These are phyloP conservation scores for Hordeum pubiflorum DNA, from an alignment of 202 grass and related monocot genomes.

Conservation along the genomic window DNA sequence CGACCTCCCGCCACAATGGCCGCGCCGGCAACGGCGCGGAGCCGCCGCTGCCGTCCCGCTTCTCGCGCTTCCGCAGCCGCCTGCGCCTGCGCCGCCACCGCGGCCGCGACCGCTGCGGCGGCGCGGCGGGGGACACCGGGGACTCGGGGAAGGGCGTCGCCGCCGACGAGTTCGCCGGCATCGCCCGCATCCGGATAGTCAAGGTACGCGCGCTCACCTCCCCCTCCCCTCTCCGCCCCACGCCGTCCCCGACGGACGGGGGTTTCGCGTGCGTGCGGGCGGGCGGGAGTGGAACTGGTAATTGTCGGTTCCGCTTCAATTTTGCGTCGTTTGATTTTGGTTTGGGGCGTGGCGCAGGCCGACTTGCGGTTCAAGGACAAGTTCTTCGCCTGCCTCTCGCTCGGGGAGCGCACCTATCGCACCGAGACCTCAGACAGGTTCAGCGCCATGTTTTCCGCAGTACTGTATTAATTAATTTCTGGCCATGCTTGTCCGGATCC, in stretches of 20 bases:
- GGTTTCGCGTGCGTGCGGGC: neutral
- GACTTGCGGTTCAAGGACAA: slow-evolving; percentile 91
- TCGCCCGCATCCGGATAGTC: slow-evolving; percentile 70
- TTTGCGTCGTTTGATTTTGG: neutral
- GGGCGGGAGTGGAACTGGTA: neutral
- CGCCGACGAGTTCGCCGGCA: slow-evolving; percentile 70
- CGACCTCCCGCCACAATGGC: slow-evolving; percentile 31
- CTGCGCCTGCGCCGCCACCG: slow-evolving; percentile 34
- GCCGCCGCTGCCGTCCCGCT: slow-evolving; percentile 44
- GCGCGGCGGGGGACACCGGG: neutral
- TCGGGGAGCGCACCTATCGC: slow-evolving; percentile 85
- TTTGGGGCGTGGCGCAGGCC: slow-evolving; percentile 33
- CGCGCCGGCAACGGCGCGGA: slow-evolving; percentile 2
- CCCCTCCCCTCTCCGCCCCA: neutral
- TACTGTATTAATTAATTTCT: too few species aligned
- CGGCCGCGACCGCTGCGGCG: neutral
- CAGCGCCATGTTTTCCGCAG: neutral
- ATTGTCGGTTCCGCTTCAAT: neutral
- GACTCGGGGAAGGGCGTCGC: slow-evolving; percentile 22
- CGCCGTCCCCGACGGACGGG: neutral
- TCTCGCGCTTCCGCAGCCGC: slow-evolving; percentile 55
- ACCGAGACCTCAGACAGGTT: slow-evolving; percentile 82
- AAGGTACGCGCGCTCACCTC: slow-evolving; percentile 5
- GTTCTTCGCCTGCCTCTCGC: slow-evolving; percentile 88
- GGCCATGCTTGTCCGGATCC: neutral